A percentile compares a stretch with the other conserved stretches of the same genome.
These are phyloP conservation scores for Pythium dissotocum DNA, from an alignment of 352 stramenopile species.

Conservation along the genomic window DNA sequence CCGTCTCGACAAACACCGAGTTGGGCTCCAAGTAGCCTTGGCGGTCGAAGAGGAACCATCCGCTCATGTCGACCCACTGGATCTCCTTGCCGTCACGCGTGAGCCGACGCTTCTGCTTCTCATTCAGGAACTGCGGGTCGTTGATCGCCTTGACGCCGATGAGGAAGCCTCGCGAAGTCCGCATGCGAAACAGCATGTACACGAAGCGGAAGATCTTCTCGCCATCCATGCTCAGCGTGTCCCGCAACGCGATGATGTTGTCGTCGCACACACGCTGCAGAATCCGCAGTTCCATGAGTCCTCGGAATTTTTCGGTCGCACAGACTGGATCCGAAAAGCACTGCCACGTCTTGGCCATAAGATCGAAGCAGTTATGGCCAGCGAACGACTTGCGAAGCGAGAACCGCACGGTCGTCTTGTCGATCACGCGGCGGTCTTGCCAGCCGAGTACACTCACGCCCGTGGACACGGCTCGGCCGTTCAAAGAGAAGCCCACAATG, in stretches of 20 bases:
- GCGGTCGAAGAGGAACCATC: constrained; percentile 73
- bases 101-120: constrained; percentile 22
- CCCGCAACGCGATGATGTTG: constrained; percentile 64
- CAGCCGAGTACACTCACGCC: constrained; percentile 61
- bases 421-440: constrained; percentile 62
- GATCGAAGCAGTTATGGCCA: constrained; percentile 34
- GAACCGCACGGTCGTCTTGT: constrained; percentile 59
- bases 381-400: constrained; percentile 63
- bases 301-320: constrained; percentile 57
- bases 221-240: constrained; percentile 43
- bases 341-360: constrained; percentile 69
- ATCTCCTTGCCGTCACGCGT: constrained; percentile 47
- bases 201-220: constrained; percentile 60
- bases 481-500: constrained; percentile 58
- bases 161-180: constrained; percentile 60
- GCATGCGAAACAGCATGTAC: constrained; percentile 74
- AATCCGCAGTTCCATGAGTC: constrained; percentile 59
- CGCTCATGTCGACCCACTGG: constrained; percentile 65
- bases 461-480: constrained; percentile 44
- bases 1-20: constrained; percentile 38
- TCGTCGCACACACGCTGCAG: constrained; percentile 75
- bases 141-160: constrained; percentile 64
- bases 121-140: constrained; percentile 30
- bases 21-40: constrained; percentile 33
- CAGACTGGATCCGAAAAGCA: constrained; percentile 70